phyloP scores from a whole-genome alignment of 148 eudicot genomes.

The Amaranthus palmeri region DNA sequence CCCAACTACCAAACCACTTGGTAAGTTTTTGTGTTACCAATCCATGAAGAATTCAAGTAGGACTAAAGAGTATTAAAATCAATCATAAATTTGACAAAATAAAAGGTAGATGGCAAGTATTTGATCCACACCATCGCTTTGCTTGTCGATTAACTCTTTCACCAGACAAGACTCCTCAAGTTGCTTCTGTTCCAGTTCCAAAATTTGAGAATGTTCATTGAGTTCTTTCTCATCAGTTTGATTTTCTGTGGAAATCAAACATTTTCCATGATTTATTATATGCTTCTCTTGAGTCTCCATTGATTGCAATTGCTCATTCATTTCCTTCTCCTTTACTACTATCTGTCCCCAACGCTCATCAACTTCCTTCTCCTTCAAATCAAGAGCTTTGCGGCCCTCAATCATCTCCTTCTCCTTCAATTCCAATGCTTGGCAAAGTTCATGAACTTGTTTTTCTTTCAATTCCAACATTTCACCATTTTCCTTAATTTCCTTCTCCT shows the following conservation, averaged over 20 bases:
- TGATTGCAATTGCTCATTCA: constrained; percentile 5
- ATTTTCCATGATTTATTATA: not conserved
- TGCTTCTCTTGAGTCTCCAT: constrained; percentile 1
- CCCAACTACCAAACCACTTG: too few species aligned
- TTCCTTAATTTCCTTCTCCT: constrained; percentile 10
- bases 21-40: too few species aligned
- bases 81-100: too few species aligned
- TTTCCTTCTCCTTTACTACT: constrained; percentile 16
- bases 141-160: not conserved
- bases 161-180: not conserved
- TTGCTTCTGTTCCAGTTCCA: constrained; percentile 12
- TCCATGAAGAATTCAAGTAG: too few species aligned
- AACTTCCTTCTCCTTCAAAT: constrained; percentile 7
- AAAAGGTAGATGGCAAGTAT: not conserved
- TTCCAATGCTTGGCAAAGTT: not conserved
- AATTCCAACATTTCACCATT: not conserved
- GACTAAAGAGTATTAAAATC: too few species aligned
- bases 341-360: constrained; percentile 9
- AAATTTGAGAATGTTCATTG: not conserved
- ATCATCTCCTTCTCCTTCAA: constrained; percentile 10
- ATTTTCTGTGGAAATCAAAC: constrained; percentile 1
- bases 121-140: too few species aligned
- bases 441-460: constrained; percentile 8
- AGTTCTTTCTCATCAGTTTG: constrained; percentile 10
- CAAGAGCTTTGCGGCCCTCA: constrained; percentile 4